A percentile compares a stretch with the other conserved stretches of the same genome.
phyloP scores from a whole-genome alignment of 176 grass and related monocot species.

The Phragmites australis region DNA sequence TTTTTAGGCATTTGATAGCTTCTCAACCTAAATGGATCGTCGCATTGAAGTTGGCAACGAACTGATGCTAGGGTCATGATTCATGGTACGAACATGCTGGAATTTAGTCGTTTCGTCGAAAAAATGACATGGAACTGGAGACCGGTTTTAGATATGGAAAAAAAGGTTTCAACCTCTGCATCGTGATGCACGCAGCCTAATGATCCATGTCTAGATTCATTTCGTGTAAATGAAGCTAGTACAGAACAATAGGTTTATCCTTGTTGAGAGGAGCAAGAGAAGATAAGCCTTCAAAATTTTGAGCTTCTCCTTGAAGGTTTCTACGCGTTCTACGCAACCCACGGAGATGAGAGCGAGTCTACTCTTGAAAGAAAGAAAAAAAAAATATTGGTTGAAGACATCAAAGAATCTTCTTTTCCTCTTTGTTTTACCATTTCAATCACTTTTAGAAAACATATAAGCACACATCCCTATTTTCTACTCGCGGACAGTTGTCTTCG shows the following conservation, averaged over 20 bases:
- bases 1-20: neutral
- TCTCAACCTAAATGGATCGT: too few relatives aligned
- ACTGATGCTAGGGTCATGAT: neutral
- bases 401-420: neutral
- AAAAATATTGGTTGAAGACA: neutral
- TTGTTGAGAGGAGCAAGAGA: neutral
- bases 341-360: neutral
- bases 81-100: neutral
- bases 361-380: neutral
- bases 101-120: neutral
- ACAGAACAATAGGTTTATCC: neutral
- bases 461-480: neutral
- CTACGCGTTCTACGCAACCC: neutral
- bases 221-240: neutral
- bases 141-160: too few relatives aligned
- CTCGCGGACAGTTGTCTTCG: slow-evolving; percentile 30
- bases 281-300: neutral
- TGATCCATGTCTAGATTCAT: neutral
- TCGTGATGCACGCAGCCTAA: too few relatives aligned
- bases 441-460: neutral
- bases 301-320: neutral
- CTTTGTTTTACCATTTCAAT: neutral
- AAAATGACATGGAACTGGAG: neutral
- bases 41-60: too few relatives aligned
- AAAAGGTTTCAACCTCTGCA: too few relatives aligned